Base-by-base conservation (phyloP, 225 moss, liverwort and hornwort genomes). In the Pleurozium schreberi region DNA sequence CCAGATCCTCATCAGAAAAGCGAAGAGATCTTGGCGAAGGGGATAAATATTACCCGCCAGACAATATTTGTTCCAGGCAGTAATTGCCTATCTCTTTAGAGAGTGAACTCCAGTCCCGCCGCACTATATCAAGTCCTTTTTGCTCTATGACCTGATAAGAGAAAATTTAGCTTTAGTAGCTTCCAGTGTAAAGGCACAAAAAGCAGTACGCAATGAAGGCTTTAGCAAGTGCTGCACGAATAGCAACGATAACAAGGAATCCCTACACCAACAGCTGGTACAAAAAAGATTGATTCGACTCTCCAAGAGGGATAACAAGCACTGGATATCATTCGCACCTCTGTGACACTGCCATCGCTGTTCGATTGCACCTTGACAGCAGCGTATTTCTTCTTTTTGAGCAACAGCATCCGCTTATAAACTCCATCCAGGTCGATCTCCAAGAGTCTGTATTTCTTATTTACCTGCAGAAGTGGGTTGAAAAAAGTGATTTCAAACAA, bases 311-410 rank as follows among this genome's bases (percentile, higher is more conserved):
- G 71, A 85, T 31, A 82, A 25, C 43, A 80, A 83, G 67, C 85
- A 76, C 62, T 70, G 30, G 21, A 82, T 58, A 81, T 75, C 55
- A 75, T 73, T 89, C 85, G 34, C 86, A 94, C 94, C 94, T 94
- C 94, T 36, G 92, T 88, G 45, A 92, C 81, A 83, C 86, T 92
- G 79, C 97, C 96, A 90, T 99, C 96, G 62, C 88, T 92, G 78
- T 92, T 95, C 49, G 93, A 81, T 92, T 96, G 96, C 85, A 99
- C 92, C 93, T 99, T 99, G 18, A 99, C 92, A 79, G 99, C 99
- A 85, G 99, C 99, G 62, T 99, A 99, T 87, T 99, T 99, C 88
- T 99, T 99, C 91, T 99, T 99, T 89, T 99, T 97, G 19, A 99
- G 94, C 80, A 99, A 93, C 75, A 99, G 92, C 97, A 99, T 97